These are phyloP conservation scores for Tephrocybe sp. DNA, from an alignment of 768 basidiomycete species.

Conservation along the genomic window DNA sequence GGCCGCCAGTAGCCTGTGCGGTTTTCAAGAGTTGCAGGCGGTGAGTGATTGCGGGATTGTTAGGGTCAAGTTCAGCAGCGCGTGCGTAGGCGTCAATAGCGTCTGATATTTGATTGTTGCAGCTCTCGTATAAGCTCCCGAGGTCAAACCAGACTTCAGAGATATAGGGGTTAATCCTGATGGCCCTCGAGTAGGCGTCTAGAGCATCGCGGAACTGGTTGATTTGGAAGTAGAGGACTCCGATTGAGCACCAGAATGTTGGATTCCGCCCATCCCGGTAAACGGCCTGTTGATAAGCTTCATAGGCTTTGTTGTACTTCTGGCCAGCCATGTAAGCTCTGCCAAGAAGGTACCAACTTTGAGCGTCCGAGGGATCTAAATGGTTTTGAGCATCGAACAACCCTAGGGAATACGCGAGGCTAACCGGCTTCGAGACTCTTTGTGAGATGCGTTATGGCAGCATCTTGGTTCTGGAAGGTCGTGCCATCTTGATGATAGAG, in stretches of 20 bases:
- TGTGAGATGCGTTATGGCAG: slow-evolving; percentile 90
- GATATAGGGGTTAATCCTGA: slow-evolving; percentile 98
- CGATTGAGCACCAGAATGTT: slow-evolving; percentile 99
- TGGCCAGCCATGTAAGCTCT: slow-evolving; percentile 98
- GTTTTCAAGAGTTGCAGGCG: slow-evolving; percentile 76
- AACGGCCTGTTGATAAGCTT: slow-evolving; percentile 98
- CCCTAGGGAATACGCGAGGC: slow-evolving; percentile 20
- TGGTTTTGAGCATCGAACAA: neutral
- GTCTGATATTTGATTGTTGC: slow-evolving; percentile 98
- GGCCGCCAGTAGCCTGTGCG: slow-evolving; percentile 72
- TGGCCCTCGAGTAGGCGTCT: slow-evolving; percentile 97
- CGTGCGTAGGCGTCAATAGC: slow-evolving; percentile 98
- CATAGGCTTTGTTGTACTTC: slow-evolving; percentile 99
- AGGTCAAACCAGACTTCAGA: slow-evolving; percentile 96
- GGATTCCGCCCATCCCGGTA: slow-evolving; percentile 99
- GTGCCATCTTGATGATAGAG: slow-evolving; percentile 95
- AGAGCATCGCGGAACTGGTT: slow-evolving; percentile 99
- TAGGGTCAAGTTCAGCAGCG: slow-evolving; percentile 90
- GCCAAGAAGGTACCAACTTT: slow-evolving; percentile 98
- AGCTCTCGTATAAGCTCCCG: slow-evolving; percentile 94
- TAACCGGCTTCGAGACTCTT: slow-evolving; percentile 92
- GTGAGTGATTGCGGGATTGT: slow-evolving; percentile 78
- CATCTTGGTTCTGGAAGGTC: slow-evolving; percentile 92
- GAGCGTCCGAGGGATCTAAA: slow-evolving; percentile 89
- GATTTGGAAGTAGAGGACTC: slow-evolving; percentile 98